Conservation (phyloP, 768 basidiomycete species). For the Boletus vinaceobasis region DNA sequence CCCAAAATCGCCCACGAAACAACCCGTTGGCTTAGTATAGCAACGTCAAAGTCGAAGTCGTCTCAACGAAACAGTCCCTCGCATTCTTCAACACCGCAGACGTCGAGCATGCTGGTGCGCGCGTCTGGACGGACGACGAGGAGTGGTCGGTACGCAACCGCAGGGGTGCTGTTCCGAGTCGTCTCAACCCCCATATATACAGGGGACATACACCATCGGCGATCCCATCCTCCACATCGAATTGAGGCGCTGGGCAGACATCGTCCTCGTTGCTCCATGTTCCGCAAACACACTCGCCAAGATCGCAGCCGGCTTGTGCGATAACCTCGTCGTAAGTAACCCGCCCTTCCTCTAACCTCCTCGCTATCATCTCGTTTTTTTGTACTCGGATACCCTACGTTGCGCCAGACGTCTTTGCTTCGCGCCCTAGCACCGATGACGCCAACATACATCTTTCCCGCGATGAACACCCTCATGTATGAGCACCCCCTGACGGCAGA, state of each 20-base stretch:
- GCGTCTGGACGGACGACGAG: slow-evolving; percentile 87
- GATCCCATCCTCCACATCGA: slow-evolving; percentile 97
- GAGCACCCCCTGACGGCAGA: slow-evolving; percentile 86
- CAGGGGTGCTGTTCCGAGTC: no score
- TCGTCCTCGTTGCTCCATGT: slow-evolving; percentile 93
- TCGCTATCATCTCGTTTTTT: neutral
- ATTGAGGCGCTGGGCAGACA: slow-evolving; percentile 89
- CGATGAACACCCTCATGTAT: slow-evolving; percentile 99
- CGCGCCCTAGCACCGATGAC: slow-evolving; percentile 81
- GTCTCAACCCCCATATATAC: neutral
- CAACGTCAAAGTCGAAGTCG: slow-evolving; percentile 77
- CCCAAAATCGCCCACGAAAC: neutral
- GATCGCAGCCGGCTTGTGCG: slow-evolving; percentile 83
- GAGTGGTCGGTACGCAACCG: slow-evolving; percentile 82
- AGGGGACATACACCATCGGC: slow-evolving; percentile 75
- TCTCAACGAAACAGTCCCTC: slow-evolving; percentile 74
- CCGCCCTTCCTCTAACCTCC: no score
- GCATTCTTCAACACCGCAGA: slow-evolving; percentile 66
- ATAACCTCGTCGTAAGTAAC: slow-evolving; percentile 72
- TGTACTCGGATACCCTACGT: neutral
- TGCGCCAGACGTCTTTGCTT: slow-evolving; percentile 66
- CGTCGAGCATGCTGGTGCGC: slow-evolving; percentile 48
- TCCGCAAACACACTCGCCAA: slow-evolving; percentile 97
- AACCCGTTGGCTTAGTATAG: slow-evolving; percentile 48
- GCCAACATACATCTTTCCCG: slow-evolving; percentile 89